These are phyloP conservation scores for Gnomoniopsis sp. DNA, from an alignment of 2,329 filamentous ascomycete species.

Conservation along the genomic window DNA sequence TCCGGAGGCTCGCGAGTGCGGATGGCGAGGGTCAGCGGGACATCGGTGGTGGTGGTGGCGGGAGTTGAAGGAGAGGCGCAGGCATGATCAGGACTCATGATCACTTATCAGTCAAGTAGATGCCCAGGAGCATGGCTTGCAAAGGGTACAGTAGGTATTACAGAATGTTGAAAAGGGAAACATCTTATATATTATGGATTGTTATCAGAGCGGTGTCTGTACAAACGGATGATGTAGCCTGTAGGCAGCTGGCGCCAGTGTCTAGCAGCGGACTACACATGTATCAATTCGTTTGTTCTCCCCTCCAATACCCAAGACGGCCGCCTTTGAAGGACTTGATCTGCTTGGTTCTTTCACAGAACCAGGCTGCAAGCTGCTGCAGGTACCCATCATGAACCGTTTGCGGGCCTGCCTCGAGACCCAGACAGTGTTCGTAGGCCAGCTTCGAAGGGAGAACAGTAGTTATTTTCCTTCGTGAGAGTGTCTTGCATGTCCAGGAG, in stretches of 20 bases:
- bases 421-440: too few relatives aligned
- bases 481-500: background rate
- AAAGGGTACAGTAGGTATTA: background rate
- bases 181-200: background rate
- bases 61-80: background rate
- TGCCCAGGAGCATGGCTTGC: background rate
- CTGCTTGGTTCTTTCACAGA: background rate
- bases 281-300: background rate
- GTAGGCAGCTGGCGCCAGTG: background rate
- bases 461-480: background rate
- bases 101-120: background rate
- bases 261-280: background rate
- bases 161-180: background rate
- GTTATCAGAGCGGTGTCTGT: background rate
- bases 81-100: background rate
- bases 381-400: conserved; percentile 1
- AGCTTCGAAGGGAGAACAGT: background rate
- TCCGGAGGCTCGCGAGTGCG: background rate
- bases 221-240: background rate
- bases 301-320: background rate
- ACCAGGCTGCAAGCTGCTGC: background rate
- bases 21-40: background rate
- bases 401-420: background rate
- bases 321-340: background rate
- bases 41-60: background rate